Evolutionary conservation across 768 basidiomycete species (phyloP).

Genomic region (Gloeopeniophorella convolvens): DNA sequence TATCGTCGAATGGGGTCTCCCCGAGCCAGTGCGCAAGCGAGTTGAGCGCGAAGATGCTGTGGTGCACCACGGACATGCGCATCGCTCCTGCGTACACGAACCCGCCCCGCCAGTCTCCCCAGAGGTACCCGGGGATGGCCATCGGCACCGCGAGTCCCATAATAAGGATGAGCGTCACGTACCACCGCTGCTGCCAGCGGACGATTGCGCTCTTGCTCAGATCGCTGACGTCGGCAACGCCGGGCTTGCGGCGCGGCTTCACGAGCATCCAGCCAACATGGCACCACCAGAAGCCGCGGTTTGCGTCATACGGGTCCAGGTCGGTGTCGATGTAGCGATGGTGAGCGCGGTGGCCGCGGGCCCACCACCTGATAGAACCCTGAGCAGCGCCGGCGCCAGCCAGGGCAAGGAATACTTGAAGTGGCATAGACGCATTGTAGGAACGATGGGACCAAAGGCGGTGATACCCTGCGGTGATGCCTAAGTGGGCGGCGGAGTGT

Average conservation of each 20-base stretch:
- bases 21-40: constrained; percentile 95
- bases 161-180: constrained; percentile 56
- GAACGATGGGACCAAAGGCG: constrained; percentile 94
- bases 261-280: constrained; percentile 91
- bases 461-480: constrained; percentile 91
- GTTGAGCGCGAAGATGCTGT: constrained; percentile 93
- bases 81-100: constrained; percentile 77
- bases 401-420: constrained; percentile 81
- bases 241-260: constrained; percentile 83
- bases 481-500: constrained; percentile 28
- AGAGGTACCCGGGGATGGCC: constrained; percentile 63
- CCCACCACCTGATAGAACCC: constrained; percentile 98
- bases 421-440: constrained; percentile 80
- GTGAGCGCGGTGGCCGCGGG: constrained; percentile 91
- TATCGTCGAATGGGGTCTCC: constrained; percentile 88
- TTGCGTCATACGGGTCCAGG: constrained; percentile 89
- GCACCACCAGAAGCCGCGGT: constrained; percentile 78
- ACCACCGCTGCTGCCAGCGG: constrained; percentile 82
- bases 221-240: constrained; percentile 85
- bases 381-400: constrained; percentile 89
- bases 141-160: constrained; percentile 73
- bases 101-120: constrained; percentile 83
- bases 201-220: constrained; percentile 74
- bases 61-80: constrained; percentile 80
- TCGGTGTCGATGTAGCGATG: constrained; percentile 96